Base-by-base conservation (phyloP, 345 rosid species). In the Crucihimalaya himalaica region DNA sequence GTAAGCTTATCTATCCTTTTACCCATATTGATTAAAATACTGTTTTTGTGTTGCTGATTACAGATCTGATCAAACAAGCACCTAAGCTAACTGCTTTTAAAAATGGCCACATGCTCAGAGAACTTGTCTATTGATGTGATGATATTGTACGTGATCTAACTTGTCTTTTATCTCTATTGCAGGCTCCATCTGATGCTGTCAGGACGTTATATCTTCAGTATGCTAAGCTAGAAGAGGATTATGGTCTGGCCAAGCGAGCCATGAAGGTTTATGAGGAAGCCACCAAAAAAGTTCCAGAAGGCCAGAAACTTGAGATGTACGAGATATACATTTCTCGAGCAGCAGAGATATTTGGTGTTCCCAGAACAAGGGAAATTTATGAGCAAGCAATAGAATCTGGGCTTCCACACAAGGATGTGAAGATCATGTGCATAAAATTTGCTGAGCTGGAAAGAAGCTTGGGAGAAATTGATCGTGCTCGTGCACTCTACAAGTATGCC, bases 241-340 rank as follows among this genome's bases (percentile, higher is more conserved):
- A 83, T 70, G 99, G 99, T 71, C 79, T 95, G 51, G 98, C 98
- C 43, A 95, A 95, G 81, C 85, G 97, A 75, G 99, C 98, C 14
- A 95, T 95, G 98, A 90, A 87, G 74, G 96, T 95, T 43, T 95
- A 95, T 63, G 92, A 90, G 81, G 91, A 89, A 76, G 98, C 99
- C 43, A 86, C 97, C 19, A 92, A 92, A 67, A 92, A 91, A 14
- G 96, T 95, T 70, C 98, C 99, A 10, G 84, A 88, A 79, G 79
- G 68, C 8, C 98, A 92, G 83, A 90, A 85, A 75, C 83, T 95
- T 68, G 86, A 83, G 72, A 92, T 95, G 99, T 95, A 95, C 19
- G 89, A 90, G 74, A 90, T 95, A 65, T 95, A 92, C 81, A 90
- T 95, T 60, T 87, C 97, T 21, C 91, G 96, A 34, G 97, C 97